Evolutionary conservation across 495 filamentous ascomycete species (phyloP).

Genomic region (Echria macrotheca): DNA sequence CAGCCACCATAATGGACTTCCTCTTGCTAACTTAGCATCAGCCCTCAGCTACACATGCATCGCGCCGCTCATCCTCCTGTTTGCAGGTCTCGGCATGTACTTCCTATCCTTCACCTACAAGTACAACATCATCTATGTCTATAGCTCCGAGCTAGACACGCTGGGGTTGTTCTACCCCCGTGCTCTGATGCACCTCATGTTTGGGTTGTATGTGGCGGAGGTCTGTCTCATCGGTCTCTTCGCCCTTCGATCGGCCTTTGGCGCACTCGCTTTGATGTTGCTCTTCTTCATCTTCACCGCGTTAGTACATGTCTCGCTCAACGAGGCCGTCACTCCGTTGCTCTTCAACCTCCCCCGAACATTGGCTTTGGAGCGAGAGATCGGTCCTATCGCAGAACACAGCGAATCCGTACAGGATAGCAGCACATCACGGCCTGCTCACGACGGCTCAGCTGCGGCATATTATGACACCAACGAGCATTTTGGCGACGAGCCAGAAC

Average conservation of each 20-base stretch:
- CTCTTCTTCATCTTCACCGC: constrained; percentile 65
- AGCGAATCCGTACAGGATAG: constrained; percentile 19
- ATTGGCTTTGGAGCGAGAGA: constrained; percentile 48
- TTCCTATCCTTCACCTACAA: constrained; percentile 80
- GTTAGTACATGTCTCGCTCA: constrained; percentile 76
- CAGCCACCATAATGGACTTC: neutral
- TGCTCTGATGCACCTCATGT: constrained; percentile 75
- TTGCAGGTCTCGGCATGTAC: constrained; percentile 68
- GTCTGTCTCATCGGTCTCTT: constrained; percentile 81
- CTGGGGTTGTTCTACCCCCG: constrained; percentile 75
- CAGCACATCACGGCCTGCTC: constrained; percentile 9
- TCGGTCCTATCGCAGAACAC: constrained; percentile 36
- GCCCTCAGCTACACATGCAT: constrained; percentile 84
- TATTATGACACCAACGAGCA: constrained; percentile 35
- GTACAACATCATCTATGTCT: constrained; percentile 82
- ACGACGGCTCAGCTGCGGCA: constrained; percentile 27
- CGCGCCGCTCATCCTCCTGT: constrained; percentile 81
- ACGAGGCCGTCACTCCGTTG: constrained; percentile 67
- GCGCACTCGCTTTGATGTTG: constrained; percentile 69
- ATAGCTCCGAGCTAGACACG: constrained; percentile 71
- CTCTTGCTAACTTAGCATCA: constrained; percentile 15
- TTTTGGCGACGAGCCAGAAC: constrained; percentile 24
- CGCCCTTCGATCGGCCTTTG: constrained; percentile 58
- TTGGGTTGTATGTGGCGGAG: constrained; percentile 75
- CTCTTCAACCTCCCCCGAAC: constrained; percentile 62